A percentile compares a stretch with the other conserved stretches of the same genome.
Conservation (phyloP, 495 filamentous ascomycete species). For the Letharia columbiana region DNA sequence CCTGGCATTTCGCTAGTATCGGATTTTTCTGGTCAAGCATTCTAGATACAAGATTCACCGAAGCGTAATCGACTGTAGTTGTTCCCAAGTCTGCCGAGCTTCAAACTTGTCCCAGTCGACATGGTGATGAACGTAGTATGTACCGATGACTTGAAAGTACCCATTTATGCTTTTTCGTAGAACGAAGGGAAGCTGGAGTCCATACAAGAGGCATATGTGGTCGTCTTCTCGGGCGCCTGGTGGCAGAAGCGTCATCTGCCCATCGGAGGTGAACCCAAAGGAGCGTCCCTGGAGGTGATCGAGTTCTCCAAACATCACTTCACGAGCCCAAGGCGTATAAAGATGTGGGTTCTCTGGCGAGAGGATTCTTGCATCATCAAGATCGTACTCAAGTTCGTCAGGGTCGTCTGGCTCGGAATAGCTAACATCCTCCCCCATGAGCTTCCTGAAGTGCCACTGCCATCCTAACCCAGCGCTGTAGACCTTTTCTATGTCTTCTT, state of each 20-base stretch:
- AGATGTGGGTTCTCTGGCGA: not conserved
- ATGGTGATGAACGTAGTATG: not conserved
- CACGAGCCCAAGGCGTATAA: not conserved
- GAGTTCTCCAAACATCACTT: not conserved
- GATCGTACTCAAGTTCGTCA: not conserved
- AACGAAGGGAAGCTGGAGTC: not conserved
- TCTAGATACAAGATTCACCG: not conserved
- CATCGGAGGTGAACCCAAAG: not conserved
- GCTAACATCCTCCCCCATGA: not conserved
- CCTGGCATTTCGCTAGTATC: not conserved
- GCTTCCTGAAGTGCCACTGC: not conserved
- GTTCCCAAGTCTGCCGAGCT: not conserved
- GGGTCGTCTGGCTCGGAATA: not conserved
- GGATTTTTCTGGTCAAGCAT: not conserved
- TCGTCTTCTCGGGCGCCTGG: not conserved
- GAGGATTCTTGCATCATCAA: not conserved
- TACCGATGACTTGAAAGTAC: not conserved
- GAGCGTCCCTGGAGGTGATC: not conserved
- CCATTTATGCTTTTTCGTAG: not conserved
- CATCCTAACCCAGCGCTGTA: not conserved
- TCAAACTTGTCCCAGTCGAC: not conserved
- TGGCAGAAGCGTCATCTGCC: not conserved
- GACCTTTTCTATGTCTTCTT: not conserved
- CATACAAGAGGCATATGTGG: not conserved
- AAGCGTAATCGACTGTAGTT: not conserved